A percentile compares a stretch with the other conserved stretches of the same genome.
Conservation (phyloP, 345 rosid species). For the Rhodamnia rubescens region DNA sequence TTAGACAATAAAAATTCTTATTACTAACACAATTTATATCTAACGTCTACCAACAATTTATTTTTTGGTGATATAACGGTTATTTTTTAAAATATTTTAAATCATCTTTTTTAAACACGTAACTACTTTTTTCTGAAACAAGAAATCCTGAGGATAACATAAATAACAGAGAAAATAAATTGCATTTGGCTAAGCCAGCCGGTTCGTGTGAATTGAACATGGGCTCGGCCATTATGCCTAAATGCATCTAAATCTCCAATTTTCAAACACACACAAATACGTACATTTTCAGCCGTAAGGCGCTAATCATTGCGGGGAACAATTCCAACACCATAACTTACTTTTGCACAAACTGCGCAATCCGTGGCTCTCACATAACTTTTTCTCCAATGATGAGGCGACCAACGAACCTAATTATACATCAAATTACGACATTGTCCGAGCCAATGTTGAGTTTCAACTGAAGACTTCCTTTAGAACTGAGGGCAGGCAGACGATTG, state of each 20-base stretch:
- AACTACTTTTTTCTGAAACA: too few species aligned
- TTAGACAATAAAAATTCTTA: too few species aligned
- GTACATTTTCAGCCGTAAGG: too few species aligned
- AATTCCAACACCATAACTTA: neutral
- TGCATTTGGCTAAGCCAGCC: neutral
- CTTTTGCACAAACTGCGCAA: neutral
- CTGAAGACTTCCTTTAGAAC: constrained; percentile 31
- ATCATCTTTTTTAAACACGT: too few species aligned
- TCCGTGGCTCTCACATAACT: neutral
- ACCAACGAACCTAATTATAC: neutral
- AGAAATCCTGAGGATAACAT: neutral
- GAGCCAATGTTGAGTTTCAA: neutral
- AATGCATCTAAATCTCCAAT: neutral
- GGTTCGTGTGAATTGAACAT: neutral
- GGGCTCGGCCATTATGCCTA: neutral
- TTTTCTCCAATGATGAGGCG: neutral
- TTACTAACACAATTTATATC: too few species aligned
- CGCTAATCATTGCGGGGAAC: neutral
- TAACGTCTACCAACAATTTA: too few species aligned
- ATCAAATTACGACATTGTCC: neutral
- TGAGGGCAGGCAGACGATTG: constrained; percentile 13
- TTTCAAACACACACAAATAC: too few species aligned
- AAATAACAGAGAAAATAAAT: neutral
- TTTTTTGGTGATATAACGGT: neutral
- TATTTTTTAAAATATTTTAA: neutral